These are phyloP conservation scores for Pyricularia grisea DNA, from an alignment of 2,329 filamentous ascomycete genomes.

Conservation along the genomic window DNA sequence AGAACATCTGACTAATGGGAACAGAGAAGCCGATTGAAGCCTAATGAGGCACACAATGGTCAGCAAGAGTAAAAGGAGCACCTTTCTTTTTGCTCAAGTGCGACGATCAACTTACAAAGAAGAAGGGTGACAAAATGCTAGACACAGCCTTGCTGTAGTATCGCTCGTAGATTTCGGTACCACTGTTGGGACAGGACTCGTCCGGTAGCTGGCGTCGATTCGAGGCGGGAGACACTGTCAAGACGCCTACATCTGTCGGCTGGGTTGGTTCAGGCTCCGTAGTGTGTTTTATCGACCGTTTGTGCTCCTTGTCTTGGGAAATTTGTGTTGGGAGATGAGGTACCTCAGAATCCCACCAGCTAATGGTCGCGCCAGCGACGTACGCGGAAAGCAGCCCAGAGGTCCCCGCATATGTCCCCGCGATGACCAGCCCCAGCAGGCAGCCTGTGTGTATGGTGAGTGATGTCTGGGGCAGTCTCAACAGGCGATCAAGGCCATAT, in stretches of 20 bases:
- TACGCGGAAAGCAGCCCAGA: constrained; percentile 56
- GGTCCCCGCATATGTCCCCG: constrained; percentile 48
- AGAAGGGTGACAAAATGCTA: background rate
- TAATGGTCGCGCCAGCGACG: constrained; percentile 47
- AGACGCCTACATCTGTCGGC: background rate
- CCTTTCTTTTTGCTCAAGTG: background rate
- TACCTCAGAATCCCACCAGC: constrained; percentile 45
- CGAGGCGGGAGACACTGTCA: background rate
- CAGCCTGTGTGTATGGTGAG: constrained; percentile 38
- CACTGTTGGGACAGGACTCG: background rate
- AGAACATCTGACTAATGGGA: constrained; percentile 62
- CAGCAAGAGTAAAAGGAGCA: background rate
- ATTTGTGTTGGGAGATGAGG: constrained; percentile 10
- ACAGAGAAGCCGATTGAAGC: constrained; percentile 62
- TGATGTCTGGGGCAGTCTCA: constrained; percentile 19
- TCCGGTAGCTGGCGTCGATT: background rate
- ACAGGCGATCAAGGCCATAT: background rate
- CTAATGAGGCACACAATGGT: background rate
- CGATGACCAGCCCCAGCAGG: constrained; percentile 34
- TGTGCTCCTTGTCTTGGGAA: background rate
- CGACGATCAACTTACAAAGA: background rate
- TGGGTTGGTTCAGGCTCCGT: background rate
- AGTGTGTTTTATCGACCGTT: background rate
- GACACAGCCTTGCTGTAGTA: background rate
- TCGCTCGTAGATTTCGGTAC: background rate